phyloP scores from a whole-genome alignment of 768 basidiomycete genomes.

The Hygrocybe punicea region DNA sequence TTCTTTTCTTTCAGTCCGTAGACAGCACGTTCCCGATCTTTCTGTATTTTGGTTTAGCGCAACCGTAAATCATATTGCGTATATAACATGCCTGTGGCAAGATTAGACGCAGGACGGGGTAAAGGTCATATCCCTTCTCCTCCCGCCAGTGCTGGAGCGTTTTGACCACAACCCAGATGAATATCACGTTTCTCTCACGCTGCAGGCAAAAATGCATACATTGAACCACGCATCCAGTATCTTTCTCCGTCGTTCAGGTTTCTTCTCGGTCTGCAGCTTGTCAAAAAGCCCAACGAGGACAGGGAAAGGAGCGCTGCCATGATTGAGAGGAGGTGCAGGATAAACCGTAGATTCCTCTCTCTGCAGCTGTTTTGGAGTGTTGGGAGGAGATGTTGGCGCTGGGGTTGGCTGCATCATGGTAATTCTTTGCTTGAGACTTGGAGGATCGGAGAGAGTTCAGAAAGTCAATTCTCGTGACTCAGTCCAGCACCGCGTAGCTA shows the following conservation, averaged over 20 bases:
- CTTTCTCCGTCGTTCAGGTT: constrained; percentile 68
- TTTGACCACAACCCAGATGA: not conserved
- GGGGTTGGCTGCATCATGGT: constrained; percentile 62
- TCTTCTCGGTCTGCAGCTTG: constrained; percentile 66
- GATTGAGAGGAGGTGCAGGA: constrained; percentile 60
- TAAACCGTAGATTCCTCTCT: constrained; percentile 38
- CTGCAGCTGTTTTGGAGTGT: constrained; percentile 31
- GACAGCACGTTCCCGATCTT: constrained; percentile 88
- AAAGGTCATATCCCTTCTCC: constrained; percentile 83
- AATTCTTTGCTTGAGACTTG: no score
- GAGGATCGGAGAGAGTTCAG: no score
- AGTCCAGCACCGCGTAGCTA: no score
- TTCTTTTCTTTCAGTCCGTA: constrained; percentile 96
- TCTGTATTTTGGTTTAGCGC: constrained; percentile 44
- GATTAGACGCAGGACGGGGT: constrained; percentile 83
- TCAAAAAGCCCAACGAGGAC: constrained; percentile 71
- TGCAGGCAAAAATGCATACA: constrained; percentile 43
- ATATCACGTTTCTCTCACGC: constrained; percentile 8
- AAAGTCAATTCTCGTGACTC: not conserved
- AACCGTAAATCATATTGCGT: not conserved
- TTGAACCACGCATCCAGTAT: constrained; percentile 76
- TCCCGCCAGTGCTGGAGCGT: constrained; percentile 72
- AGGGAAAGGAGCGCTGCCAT: constrained; percentile 64
- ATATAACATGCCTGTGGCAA: constrained; percentile 69
- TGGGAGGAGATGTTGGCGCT: constrained; percentile 56